Percentiles rank a stretch among this genome's conserved stretches.
phyloP scores from a whole-genome alignment of 495 filamentous ascomycete species.

The Penicillium mononematosum region DNA sequence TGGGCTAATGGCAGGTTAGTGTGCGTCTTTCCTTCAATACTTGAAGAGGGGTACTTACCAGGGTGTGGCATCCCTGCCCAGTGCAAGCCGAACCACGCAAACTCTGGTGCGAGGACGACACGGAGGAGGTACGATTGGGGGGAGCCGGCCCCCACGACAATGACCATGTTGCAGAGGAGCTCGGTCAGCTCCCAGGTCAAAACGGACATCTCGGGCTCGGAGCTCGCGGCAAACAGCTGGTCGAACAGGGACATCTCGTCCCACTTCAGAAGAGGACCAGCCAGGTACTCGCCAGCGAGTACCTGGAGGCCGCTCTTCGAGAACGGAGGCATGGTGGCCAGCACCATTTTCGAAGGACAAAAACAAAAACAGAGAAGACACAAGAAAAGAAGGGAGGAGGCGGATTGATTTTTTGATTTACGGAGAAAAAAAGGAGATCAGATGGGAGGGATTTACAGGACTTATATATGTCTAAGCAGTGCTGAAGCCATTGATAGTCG shows the following conservation, averaged over 20 bases:
- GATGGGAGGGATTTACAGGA: background rate
- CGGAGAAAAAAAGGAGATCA: background rate
- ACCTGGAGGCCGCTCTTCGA: constrained; percentile 5
- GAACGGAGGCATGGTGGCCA: constrained; percentile 1
- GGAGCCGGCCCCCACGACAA: constrained; percentile 9
- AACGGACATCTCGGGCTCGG: background rate
- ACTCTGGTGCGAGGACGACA: constrained; percentile 7
- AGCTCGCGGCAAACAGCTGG: background rate
- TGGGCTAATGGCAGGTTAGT: background rate
- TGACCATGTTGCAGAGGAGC: constrained; percentile 1
- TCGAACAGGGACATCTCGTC: constrained; percentile 3
- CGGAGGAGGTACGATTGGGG: constrained; percentile 5
- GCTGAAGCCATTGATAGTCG: background rate
- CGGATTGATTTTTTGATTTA: background rate
- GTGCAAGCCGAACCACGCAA: constrained; percentile 13
- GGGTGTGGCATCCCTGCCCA: background rate
- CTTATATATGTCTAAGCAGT: background rate
- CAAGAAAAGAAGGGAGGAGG: background rate
- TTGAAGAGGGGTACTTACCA: background rate
- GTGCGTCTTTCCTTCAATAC: background rate
- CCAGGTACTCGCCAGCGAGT: constrained; percentile 4
- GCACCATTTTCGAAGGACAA: background rate
- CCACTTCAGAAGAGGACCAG: background rate
- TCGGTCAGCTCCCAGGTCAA: background rate
- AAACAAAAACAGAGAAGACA: background rate